Conservation (phyloP, 176 grass and related monocot genomes). For the Avena atlantica region DNA sequence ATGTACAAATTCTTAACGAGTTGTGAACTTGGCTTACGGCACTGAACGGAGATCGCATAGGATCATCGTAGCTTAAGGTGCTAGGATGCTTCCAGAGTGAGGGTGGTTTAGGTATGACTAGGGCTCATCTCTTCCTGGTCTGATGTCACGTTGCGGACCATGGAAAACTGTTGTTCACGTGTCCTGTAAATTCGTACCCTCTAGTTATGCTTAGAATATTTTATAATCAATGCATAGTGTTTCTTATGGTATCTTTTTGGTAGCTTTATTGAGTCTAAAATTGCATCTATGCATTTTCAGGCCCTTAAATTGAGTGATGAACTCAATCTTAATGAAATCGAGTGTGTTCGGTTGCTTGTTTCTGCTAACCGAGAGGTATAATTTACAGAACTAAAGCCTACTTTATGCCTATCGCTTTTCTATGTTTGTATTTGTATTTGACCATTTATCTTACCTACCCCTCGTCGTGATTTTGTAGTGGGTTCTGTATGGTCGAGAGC, state of each 20-base stretch:
- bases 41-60: background rate
- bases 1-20: background rate
- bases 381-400: constrained; percentile 30
- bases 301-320: constrained; percentile 94
- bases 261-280: constrained; percentile 26
- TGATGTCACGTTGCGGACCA: constrained; percentile 11
- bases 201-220: background rate
- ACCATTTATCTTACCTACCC: constrained; percentile 36
- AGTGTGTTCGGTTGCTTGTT: constrained; percentile 95
- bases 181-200: constrained; percentile 8
- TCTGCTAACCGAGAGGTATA: constrained; percentile 82
- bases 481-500: constrained; percentile 87
- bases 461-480: constrained; percentile 59
- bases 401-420: background rate
- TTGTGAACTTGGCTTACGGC: background rate
- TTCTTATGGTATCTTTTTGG: background rate
- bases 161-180: constrained; percentile 1
- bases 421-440: constrained; percentile 34
- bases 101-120: constrained; percentile 1
- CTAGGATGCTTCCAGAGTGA: constrained; percentile 22
- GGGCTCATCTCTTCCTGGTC: background rate
- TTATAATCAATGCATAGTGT: background rate
- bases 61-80: background rate
- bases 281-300: constrained; percentile 47
- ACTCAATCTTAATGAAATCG: constrained; percentile 93